A percentile compares a stretch with the other conserved stretches of the same genome.
Conservation (phyloP, 805 yeast genomes). For the Myxozyma monticola region DNA sequence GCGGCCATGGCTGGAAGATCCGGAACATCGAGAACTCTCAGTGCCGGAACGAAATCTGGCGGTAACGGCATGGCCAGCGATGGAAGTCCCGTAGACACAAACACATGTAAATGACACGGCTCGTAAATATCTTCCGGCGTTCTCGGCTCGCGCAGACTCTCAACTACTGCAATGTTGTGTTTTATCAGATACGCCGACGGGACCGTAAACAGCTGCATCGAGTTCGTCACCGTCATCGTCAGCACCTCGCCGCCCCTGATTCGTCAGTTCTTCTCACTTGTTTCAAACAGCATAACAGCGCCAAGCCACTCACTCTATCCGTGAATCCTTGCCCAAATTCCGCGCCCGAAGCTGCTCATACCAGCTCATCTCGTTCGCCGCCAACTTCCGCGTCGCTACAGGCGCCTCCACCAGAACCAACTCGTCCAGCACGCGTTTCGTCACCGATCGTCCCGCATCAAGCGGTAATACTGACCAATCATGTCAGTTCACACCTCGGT, state of each 20-base stretch:
- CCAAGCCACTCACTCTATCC: conserved; percentile 10
- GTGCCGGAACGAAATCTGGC: conserved; percentile 12
- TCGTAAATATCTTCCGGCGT: conserved; percentile 19
- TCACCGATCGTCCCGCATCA: conserved; percentile 8
- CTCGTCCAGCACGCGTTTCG: conserved; percentile 19
- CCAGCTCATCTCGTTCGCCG: conserved; percentile 20
- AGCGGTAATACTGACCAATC: too few species aligned
- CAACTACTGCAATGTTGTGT: conserved; percentile 16
- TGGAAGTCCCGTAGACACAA: conserved; percentile 7
- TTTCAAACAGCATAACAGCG: too few species aligned
- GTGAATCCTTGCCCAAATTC: conserved; percentile 18
- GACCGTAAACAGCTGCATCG: conserved; percentile 14
- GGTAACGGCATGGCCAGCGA: conserved; percentile 18
- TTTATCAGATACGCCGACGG: conserved; percentile 22
- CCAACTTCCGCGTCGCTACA: conserved; percentile 10
- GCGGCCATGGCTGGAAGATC: background rate
- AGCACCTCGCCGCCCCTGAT: too few species aligned
- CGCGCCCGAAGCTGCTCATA: conserved; percentile 5
- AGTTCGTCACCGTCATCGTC: conserved; percentile 14
- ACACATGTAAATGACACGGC: conserved; percentile 24
- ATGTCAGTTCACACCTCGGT: too few species aligned
- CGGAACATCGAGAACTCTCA: conserved; percentile 20
- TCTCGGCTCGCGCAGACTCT: conserved; percentile 14
- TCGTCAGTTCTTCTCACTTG: too few species aligned
- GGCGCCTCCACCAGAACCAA: conserved; percentile 19